Evolutionary conservation across 2,329 filamentous ascomycete species (phyloP), one percentile per base, ranked within the genome.

Genomic region (Dactylella cylindrospora): DNA sequence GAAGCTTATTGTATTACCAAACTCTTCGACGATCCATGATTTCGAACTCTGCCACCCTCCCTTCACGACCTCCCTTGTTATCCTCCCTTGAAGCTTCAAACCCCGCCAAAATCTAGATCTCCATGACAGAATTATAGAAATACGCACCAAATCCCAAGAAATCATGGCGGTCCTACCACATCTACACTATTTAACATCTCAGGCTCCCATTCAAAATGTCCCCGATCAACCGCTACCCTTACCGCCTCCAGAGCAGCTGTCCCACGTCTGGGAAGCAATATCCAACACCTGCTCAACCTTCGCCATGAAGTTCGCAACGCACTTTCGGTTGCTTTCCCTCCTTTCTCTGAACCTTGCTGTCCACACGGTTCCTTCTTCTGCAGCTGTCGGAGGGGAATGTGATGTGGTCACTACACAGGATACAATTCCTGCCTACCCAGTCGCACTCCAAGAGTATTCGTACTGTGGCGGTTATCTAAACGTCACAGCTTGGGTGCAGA

Each of bases 381-480:
- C 54, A 13, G 31, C 23, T 3, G 7, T 19, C 5, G 31, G 20
- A 8, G 20, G 17, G 6, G 41, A 45, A 47, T 61, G 55, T 17
- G 55, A 61, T 2, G 29, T 49, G 19, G 35, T 61, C 12, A 40
- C 32, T 13, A 53, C 44, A 4, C 41, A 61, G 19, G 47, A 36
- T 1, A 49, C 32, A 17, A 53, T 61, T 26, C 55, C 55, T n/a
- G 15, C 22, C 38, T 61, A 61, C 28, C 55, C 55, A n/a, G 41
- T 61, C n/a, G 55, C 55, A 29, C 22, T 61, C 40, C 47, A 61
- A 25, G 33, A 61, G 19, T 61, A 61, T 35, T 61, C 55, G 8
- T 61, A 61, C 36, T 61, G 55, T 36, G 47, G 47, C 12, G 55
- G 55, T 6, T 61, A 61, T 22, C 35, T 61, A 31, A 61, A 61